A percentile compares a stretch with the other conserved stretches of the same genome.
These are phyloP conservation scores for Plasmodium ovale DNA, from an alignment of 169 alveolate species.

Conservation along the genomic window DNA sequence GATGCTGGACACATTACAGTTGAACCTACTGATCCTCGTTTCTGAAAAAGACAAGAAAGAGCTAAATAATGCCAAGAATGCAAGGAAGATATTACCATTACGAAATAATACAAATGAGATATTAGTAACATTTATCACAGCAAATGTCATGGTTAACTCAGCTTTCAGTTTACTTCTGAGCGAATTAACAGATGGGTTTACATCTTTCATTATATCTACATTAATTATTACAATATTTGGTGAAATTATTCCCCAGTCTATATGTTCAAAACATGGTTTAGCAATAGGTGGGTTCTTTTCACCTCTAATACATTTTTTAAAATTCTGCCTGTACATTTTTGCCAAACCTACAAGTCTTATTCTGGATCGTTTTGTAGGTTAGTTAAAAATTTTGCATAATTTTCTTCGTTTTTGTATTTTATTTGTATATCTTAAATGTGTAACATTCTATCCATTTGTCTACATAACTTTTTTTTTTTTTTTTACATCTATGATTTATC, in stretches of 20 bases:
- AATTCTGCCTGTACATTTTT: conserved; percentile 80
- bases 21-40: conserved; percentile 87
- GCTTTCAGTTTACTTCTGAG: conserved; percentile 89
- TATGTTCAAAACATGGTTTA: conserved; percentile 90
- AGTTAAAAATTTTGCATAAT: too few relatives aligned
- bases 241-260: conserved; percentile 91
- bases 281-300: conserved; percentile 89
- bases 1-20: conserved; percentile 89
- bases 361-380: conserved; percentile 81
- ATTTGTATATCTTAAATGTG: background rate
- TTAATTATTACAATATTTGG: conserved; percentile 89
- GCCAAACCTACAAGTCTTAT: conserved; percentile 85
- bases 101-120: conserved; percentile 90
- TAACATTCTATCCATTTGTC: too few relatives aligned
- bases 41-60: conserved; percentile 84
- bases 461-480: too few relatives aligned
- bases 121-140: conserved; percentile 87
- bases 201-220: conserved; percentile 89
- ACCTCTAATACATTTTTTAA: conserved; percentile 80
- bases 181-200: conserved; percentile 86
- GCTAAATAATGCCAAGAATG: conserved; percentile 82
- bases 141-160: conserved; percentile 91
- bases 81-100: conserved; percentile 89
- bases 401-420: too few relatives aligned
- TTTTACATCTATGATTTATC: too few relatives aligned